phyloP scores from a whole-genome alignment of 2,329 filamentous ascomycete species.

The Colletotrichum sp. region DNA sequence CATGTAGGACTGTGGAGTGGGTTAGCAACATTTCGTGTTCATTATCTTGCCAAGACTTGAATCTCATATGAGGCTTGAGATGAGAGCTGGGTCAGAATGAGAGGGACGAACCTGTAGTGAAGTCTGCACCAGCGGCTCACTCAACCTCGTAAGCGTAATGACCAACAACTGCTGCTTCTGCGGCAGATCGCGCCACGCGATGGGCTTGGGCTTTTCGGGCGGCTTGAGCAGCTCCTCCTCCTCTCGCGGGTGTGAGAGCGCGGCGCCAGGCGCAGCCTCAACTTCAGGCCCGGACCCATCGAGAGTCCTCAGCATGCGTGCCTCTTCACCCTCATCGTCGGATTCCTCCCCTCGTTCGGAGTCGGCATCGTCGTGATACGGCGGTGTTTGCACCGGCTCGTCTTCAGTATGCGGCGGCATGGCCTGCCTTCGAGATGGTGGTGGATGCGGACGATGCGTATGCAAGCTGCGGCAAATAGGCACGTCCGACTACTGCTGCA shows the following conservation, averaged over 20 bases:
- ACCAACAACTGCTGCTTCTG: conserved; percentile 79
- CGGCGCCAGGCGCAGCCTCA: background rate
- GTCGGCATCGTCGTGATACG: conserved; percentile 2
- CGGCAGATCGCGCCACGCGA: conserved; percentile 77
- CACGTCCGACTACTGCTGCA: background rate
- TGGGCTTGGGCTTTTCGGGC: conserved; percentile 40
- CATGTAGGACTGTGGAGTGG: conserved; percentile 65
- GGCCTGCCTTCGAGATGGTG: background rate
- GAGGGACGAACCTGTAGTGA: conserved; percentile 54
- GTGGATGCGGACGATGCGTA: background rate
- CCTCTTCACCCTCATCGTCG: background rate
- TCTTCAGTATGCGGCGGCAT: background rate
- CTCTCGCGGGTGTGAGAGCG: background rate
- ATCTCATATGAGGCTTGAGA: background rate
- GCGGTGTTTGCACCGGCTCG: background rate
- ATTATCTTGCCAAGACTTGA: rapidly evolving
- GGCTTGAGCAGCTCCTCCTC: background rate
- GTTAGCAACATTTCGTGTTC: background rate
- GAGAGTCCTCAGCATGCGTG: background rate
- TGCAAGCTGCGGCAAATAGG: background rate
- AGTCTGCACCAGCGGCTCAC: conserved; percentile 83
- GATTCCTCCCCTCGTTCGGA: background rate
- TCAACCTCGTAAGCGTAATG: conserved; percentile 78
- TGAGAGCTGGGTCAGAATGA: conserved; percentile 15
- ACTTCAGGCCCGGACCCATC: background rate